These are phyloP conservation scores for Cordyceps pruinosa DNA, from an alignment of 2,329 filamentous ascomycete species.

Conservation along the genomic window DNA sequence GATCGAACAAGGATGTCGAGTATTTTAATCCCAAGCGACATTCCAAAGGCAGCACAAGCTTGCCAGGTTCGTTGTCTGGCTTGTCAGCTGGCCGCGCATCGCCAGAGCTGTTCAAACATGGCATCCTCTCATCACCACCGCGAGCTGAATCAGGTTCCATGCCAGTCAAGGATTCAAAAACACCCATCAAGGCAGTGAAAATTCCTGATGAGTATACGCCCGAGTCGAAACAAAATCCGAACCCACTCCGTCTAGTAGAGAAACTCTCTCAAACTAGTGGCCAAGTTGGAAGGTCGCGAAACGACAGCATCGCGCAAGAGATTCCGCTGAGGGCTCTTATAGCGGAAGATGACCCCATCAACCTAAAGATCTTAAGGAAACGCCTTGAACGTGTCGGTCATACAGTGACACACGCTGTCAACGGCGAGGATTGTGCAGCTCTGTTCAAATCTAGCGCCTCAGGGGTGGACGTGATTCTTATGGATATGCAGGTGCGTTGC, in stretches of 20 bases:
- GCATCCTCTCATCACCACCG: background rate
- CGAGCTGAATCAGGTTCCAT: background rate
- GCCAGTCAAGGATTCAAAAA: constrained; percentile 36
- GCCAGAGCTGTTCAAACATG: background rate
- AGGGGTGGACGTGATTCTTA: constrained; percentile 71
- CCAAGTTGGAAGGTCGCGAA: background rate
- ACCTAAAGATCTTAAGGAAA: constrained; percentile 75
- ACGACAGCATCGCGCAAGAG: constrained; percentile 15
- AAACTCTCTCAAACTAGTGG: background rate
- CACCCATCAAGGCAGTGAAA: constrained; percentile 40
- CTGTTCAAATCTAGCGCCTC: constrained; percentile 57
- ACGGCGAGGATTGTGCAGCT: constrained; percentile 76
- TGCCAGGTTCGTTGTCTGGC: constrained; percentile 9
- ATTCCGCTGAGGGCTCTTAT: constrained; percentile 53
- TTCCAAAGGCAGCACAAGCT: constrained; percentile 15
- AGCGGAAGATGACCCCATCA: constrained; percentile 84
- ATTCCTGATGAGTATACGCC: constrained; percentile 41
- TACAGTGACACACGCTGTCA: constrained; percentile 63
- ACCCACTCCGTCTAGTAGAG: background rate
- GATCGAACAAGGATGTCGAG: constrained; percentile 32
- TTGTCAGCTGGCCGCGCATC: background rate
- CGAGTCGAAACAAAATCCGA: constrained; percentile 18
- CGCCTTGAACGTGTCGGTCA: constrained; percentile 72
- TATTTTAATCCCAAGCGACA: constrained; percentile 18
- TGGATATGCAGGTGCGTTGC: constrained; percentile 79